Percentiles rank a stretch among this genome's conserved stretches.
Conservation (phyloP, 768 basidiomycete species). For the Boletus sensibilis region DNA sequence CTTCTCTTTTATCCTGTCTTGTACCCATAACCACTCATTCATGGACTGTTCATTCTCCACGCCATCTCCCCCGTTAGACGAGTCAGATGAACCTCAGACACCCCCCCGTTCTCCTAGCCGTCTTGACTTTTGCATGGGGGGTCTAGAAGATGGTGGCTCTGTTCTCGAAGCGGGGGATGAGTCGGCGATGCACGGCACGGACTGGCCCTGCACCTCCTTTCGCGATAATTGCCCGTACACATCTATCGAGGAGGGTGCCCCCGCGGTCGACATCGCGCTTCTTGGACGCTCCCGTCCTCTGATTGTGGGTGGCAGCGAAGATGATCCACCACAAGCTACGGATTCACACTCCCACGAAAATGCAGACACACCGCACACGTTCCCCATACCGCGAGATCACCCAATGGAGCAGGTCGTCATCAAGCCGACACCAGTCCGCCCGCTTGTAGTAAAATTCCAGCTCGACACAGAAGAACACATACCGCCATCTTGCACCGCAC, state of each 20-base stretch:
- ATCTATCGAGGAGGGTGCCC: conserved; percentile 10
- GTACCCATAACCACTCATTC: background rate
- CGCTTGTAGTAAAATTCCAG: conserved; percentile 5
- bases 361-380: conserved; percentile 2
- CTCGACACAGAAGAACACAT: background rate
- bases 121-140: conserved; percentile 39
- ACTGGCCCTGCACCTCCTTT: conserved; percentile 12
- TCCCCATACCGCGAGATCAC: conserved; percentile 11
- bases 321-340: conserved; percentile 4
- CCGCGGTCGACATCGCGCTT: background rate
- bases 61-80: conserved; percentile 7
- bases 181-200: conserved; percentile 5
- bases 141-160: background rate
- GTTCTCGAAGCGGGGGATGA: background rate
- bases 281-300: background rate
- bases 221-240: background rate
- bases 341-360: conserved; percentile 18
- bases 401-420: conserved; percentile 19
- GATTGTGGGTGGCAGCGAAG: background rate
- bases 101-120: conserved; percentile 50
- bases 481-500: conserved; percentile 8
- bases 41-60: conserved; percentile 13
- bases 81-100: conserved; percentile 10
- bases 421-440: conserved; percentile 24
- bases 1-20: background rate